phyloP scores from a whole-genome alignment of 2,329 filamentous ascomycete species.

The Hypoxylon sp. region DNA sequence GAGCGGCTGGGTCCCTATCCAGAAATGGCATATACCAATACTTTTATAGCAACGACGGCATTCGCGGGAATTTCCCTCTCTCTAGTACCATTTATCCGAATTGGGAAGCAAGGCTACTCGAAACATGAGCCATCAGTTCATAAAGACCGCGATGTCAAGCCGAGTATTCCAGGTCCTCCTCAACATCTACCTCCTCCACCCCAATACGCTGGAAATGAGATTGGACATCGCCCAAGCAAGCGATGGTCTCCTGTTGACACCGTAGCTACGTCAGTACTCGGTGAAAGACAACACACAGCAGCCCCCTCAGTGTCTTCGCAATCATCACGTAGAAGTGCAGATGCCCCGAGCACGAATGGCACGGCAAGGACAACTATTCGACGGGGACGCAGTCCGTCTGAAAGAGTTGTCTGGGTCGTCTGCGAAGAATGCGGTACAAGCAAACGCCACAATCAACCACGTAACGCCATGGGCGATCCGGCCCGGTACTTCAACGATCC shows the following conservation, averaged over 20 bases:
- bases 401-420: constrained; percentile 52
- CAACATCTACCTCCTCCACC: constrained; percentile 9
- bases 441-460: constrained; percentile 47
- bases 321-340: constrained; percentile 46
- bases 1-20: constrained; percentile 39
- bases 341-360: constrained; percentile 44
- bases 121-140: constrained; percentile 21
- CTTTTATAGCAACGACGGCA: constrained; percentile 51
- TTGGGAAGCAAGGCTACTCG: constrained; percentile 47
- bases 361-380: constrained; percentile 45
- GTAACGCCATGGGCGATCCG: constrained; percentile 48
- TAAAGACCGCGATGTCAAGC: constrained; percentile 20
- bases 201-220: constrained; percentile 32
- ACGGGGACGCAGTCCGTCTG: constrained; percentile 44
- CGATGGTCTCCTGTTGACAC: constrained; percentile 51
- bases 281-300: constrained; percentile 42
- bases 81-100: constrained; percentile 51
- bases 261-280: constrained; percentile 33
- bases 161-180: constrained; percentile 10
- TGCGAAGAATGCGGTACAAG: constrained; percentile 53
- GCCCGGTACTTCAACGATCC: constrained; percentile 52
- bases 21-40: constrained; percentile 50
- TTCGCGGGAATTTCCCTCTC: constrained; percentile 51
- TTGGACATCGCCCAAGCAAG: constrained; percentile 49
- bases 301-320: constrained; percentile 49